Percentiles rank a stretch among this genome's conserved stretches.
These are phyloP conservation scores for Lecanicillium sp. DNA, from an alignment of 2,329 filamentous ascomycete genomes.

Conservation along the genomic window DNA sequence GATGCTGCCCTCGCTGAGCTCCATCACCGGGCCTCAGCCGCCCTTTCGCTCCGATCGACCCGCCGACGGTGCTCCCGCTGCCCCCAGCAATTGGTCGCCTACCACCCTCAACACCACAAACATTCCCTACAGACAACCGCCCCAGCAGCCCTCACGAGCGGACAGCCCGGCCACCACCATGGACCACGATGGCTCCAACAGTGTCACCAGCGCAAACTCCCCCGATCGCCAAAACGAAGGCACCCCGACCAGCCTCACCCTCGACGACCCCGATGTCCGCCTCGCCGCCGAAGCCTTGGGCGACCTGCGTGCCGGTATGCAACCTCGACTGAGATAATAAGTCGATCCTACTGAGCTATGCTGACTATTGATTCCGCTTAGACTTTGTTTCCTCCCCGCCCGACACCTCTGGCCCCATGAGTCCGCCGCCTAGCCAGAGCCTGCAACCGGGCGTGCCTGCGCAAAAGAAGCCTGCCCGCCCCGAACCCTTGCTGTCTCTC, in stretches of 20 bases:
- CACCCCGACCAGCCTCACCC: conserved; percentile 42
- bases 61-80: background rate
- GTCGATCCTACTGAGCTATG: too few species aligned
- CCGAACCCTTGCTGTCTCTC: conserved; percentile 77
- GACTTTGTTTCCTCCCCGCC: conserved; percentile 62
- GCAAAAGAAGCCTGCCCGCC: conserved; percentile 38
- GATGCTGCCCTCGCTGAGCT: conserved; percentile 28
- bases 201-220: conserved; percentile 33
- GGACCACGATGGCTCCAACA: conserved; percentile 39
- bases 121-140: conserved; percentile 31
- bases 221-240: conserved; percentile 37
- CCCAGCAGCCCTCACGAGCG: conserved; percentile 20
- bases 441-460: conserved; percentile 12
- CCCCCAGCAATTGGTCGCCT: conserved; percentile 12
- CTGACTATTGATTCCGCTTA: conserved; percentile 21
- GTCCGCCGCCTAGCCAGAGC: conserved; percentile 15
- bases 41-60: conserved; percentile 8
- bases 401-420: conserved; percentile 32
- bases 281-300: conserved; percentile 70
- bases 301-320: conserved; percentile 63
- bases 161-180: conserved; percentile 39
- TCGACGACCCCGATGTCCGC: conserved; percentile 61
- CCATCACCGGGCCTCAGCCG: conserved; percentile 22
- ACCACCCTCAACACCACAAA: conserved; percentile 42
- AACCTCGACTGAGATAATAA: too few species aligned